phyloP scores from a whole-genome alignment of 1,284 basidiomycete species.

The Trichosporon sp. region DNA sequence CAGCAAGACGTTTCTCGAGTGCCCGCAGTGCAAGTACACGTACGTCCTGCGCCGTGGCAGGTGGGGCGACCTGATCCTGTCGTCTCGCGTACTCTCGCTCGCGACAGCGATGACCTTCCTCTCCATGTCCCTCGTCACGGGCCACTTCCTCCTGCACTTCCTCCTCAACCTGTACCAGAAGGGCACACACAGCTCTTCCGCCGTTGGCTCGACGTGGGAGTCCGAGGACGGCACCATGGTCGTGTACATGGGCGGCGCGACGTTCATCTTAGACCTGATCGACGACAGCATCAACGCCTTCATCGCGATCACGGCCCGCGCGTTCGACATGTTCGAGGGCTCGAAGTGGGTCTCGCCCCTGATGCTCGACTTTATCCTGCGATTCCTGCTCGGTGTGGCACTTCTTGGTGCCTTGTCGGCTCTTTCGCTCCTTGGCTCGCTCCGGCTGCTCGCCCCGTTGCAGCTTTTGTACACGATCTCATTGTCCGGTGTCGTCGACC shows the following conservation, averaged over 20 bases:
- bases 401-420: constrained; percentile 45
- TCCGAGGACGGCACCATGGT: constrained; percentile 25
- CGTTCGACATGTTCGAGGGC: constrained; percentile 1
- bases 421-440: constrained; percentile 36
- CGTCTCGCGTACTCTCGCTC: constrained; percentile 35
- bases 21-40: constrained; percentile 46
- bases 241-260: constrained; percentile 28
- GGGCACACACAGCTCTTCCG: not conserved
- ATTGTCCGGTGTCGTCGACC: constrained; percentile 28
- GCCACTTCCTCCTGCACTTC: constrained; percentile 28
- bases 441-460: constrained; percentile 43
- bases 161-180: constrained; percentile 4
- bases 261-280: constrained; percentile 37
- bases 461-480: constrained; percentile 43
- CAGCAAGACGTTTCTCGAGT: constrained; percentile 45
- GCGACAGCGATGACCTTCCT: constrained; percentile 38
- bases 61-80: constrained; percentile 44
- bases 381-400: constrained; percentile 44
- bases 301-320: constrained; percentile 14
- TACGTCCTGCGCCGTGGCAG: constrained; percentile 43
- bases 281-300: constrained; percentile 35
- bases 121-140: constrained; percentile 30
- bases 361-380: constrained; percentile 21
- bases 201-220: not conserved
- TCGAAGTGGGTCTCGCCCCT: constrained; percentile 11